Base-by-base conservation (phyloP, 179 eudicot genomes). In the Amaranthus tricolor region DNA sequence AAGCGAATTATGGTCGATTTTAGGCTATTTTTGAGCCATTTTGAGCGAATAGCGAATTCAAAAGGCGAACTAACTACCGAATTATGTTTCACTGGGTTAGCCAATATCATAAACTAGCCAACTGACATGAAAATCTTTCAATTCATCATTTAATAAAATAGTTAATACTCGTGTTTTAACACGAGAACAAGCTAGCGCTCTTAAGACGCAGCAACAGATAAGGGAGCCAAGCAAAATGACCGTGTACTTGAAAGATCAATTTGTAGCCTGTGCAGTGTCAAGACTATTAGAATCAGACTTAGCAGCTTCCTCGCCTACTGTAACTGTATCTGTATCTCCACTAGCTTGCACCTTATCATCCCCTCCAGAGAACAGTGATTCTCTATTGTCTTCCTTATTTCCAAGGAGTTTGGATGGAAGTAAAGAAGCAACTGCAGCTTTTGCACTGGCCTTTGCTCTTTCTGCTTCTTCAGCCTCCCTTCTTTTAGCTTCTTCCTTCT, bases 401-500 rank as follows among this genome's bases (percentile, higher is more conserved):
- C 92, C 93, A 71, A 89, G 89, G 83, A 89, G 61, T 81, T 88
- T 94, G 15, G 91, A 85, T 6, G 96, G 93, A 66, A 92, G 73
- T 78, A 94, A 73, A 79, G 96, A 85, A 62, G 92, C 82, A 76
- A 94, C 86, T 21, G 98, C 97, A 17, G 88, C 94, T 79, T 87
- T 85, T 4, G 96, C 87, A 74, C 92, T 90, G 10, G 86, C 90
- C 70, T 94, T 94, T 14, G 89, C 89, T 69, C 68, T 85, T 76
- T 89, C 97, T 1, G 90, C 92, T 65, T 87, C 92, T 84, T 88
- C 98, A 20, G 83, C 86, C 73, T 85, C 96, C 71, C 67, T 82
- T 54, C 87, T 93, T 60, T 84, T 89, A 48, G 91, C 97, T 74
- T 92, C 96, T 66, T 88, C 93, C 68, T 94, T 94, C 84, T 90